Percentiles rank a stretch among this genome's conserved stretches.
Conservation (phyloP, 305 asterid species). For the Solanum hybrid region DNA sequence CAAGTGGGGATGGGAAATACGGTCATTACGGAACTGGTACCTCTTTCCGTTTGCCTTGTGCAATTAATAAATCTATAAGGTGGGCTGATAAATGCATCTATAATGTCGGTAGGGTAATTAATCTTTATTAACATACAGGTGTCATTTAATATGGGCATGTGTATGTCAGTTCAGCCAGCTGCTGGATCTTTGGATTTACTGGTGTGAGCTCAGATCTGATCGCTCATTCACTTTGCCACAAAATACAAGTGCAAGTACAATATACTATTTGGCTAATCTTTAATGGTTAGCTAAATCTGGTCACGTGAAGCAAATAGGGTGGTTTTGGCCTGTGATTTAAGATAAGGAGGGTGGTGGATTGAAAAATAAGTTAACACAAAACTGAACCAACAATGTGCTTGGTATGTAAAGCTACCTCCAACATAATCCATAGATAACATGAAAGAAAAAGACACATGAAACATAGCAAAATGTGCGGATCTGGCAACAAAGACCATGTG, state of each 20-base stretch:
- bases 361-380: slow-evolving; percentile 12
- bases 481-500: slow-evolving; percentile 49
- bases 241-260: not conserved
- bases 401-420: slow-evolving; percentile 9
- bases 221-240: not conserved
- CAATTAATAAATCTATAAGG: slow-evolving; percentile 22
- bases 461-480: slow-evolving; percentile 24
- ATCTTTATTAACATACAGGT: slow-evolving; percentile 3
- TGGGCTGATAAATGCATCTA: slow-evolving; percentile 20
- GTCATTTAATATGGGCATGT: slow-evolving; percentile 34
- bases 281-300: not conserved
- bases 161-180: slow-evolving; percentile 20
- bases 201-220: slow-evolving; percentile 8
- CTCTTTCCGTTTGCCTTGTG: slow-evolving; percentile 7
- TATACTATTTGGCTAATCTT: not conserved
- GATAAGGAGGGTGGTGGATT: not conserved
- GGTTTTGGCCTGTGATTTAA: not conserved
- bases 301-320: not conserved
- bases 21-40: slow-evolving; percentile 42
- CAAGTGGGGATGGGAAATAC: slow-evolving; percentile 14
- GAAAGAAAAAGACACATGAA: slow-evolving; percentile 18
- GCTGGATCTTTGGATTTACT: slow-evolving; percentile 25
- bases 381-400: slow-evolving; percentile 21
- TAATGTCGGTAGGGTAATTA: slow-evolving; percentile 48
- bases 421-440: slow-evolving; percentile 6